Percentiles rank a stretch among this genome's conserved stretches.
These are phyloP conservation scores for Rosellinia necatrix DNA, from an alignment of 2,329 filamentous ascomycete genomes.

Conservation along the genomic window DNA sequence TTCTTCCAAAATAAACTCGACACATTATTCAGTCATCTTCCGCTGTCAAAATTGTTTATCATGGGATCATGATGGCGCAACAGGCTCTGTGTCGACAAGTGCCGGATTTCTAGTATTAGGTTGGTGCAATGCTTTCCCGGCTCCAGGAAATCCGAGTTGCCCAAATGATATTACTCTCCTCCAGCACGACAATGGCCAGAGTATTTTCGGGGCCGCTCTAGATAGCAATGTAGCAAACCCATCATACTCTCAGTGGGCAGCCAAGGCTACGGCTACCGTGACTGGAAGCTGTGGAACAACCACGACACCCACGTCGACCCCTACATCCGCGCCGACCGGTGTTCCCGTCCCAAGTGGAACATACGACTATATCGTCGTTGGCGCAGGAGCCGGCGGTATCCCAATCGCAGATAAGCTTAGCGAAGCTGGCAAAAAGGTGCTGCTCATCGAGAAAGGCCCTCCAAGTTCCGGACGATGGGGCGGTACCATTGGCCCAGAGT, in stretches of 20 bases:
- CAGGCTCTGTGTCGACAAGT: slow-evolving; percentile 50
- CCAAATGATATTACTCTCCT: slow-evolving; percentile 51
- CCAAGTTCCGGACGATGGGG: slow-evolving; percentile 68
- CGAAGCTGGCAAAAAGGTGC: slow-evolving; percentile 66
- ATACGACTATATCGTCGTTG: slow-evolving; percentile 66
- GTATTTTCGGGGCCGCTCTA: slow-evolving; percentile 55
- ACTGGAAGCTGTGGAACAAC: slow-evolving; percentile 42
- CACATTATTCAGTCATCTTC: slow-evolving; percentile 67
- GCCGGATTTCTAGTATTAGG: slow-evolving; percentile 54
- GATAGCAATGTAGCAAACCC: slow-evolving; percentile 45
- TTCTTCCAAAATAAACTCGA: slow-evolving; percentile 60
- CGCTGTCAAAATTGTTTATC: slow-evolving; percentile 62
- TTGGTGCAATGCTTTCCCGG: slow-evolving; percentile 57
- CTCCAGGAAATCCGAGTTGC: slow-evolving; percentile 48
- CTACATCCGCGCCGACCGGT: slow-evolving; percentile 40
- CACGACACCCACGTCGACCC: slow-evolving; percentile 32
- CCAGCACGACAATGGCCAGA: slow-evolving; percentile 61
- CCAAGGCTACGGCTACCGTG: slow-evolving; percentile 49
- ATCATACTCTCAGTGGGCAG: slow-evolving; percentile 50
- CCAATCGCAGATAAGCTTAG: slow-evolving; percentile 64
- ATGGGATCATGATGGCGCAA: slow-evolving; percentile 56
- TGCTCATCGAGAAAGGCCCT: slow-evolving; percentile 66
- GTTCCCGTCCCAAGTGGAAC: slow-evolving; percentile 47
- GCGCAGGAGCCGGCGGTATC: slow-evolving; percentile 63
- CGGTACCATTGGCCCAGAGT: slow-evolving; percentile 63